Conservation (phyloP, 2,329 filamentous ascomycete genomes). For the Arthrobotrys conoides region DNA sequence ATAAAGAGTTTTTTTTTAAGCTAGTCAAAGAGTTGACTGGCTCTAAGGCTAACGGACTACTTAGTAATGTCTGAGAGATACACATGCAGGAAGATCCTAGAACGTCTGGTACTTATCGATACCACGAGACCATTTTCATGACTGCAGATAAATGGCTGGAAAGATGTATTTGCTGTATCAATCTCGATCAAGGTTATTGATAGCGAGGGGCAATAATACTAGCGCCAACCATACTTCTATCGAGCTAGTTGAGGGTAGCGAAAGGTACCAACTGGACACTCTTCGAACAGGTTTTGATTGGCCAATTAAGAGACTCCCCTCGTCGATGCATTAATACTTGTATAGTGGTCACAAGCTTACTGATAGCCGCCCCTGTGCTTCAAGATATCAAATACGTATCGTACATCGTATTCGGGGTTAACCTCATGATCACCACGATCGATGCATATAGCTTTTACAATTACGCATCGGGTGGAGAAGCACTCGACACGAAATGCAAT, state of each 20-base stretch:
- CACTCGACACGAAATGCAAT: neutral
- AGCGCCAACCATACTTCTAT: neutral
- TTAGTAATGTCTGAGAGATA: neutral
- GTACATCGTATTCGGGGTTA: neutral
- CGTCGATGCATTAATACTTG: neutral
- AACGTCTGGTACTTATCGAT: constrained; percentile 15
- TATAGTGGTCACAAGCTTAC: neutral
- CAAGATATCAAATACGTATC: neutral
- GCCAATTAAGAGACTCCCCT: neutral
- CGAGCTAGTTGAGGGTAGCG: neutral
- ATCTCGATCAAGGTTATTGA: constrained; percentile 1
- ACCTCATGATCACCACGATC: constrained; percentile 3
- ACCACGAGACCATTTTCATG: constrained; percentile 29
- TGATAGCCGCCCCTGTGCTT: neutral
- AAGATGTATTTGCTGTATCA: neutral
- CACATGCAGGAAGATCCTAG: constrained; percentile 5
- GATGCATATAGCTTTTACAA: constrained; percentile 1
- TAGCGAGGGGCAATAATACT: constrained; percentile 6
- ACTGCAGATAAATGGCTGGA: neutral
- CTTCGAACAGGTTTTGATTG: constrained; percentile 7
- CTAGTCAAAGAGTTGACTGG: neutral
- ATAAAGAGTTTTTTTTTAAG: neutral
- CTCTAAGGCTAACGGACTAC: neutral
- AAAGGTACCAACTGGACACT: neutral
- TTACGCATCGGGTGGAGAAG: neutral